Evolutionary conservation across 2,329 filamentous ascomycete species (phyloP).

Genomic region (Conoideocrella luteorostrata): DNA sequence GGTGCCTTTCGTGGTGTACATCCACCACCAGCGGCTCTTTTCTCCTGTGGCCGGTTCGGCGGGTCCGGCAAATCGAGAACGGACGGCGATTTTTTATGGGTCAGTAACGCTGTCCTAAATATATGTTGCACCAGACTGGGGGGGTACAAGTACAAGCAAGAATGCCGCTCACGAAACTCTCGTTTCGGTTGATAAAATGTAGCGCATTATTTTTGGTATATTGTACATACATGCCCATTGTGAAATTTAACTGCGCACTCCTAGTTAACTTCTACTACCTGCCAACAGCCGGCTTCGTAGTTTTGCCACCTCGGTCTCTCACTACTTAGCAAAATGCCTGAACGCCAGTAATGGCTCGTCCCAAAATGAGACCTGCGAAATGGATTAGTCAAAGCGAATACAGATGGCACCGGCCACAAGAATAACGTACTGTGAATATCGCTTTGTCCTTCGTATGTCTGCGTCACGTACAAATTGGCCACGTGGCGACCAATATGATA

Average conservation of each 20-base stretch:
- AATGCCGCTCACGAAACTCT: too few relatives aligned
- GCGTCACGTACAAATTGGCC: slow-evolving; percentile 91
- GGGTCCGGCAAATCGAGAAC: not conserved
- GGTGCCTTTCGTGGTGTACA: too few relatives aligned
- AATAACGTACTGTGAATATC: slow-evolving; percentile 81
- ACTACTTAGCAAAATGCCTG: slow-evolving; percentile 64
- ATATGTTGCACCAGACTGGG: too few relatives aligned
- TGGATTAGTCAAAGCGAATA: slow-evolving; percentile 1
- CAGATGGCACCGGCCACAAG: not conserved
- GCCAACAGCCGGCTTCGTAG: too few relatives aligned
- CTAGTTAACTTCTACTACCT: too few relatives aligned
- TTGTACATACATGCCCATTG: too few relatives aligned
- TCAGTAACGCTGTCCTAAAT: not conserved
- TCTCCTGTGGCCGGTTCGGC: too few relatives aligned
- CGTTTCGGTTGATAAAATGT: too few relatives aligned
- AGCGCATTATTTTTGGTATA: too few relatives aligned
- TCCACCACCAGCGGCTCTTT: too few relatives aligned
- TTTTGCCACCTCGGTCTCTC: not conserved
- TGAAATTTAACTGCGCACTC: too few relatives aligned
- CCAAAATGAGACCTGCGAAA: slow-evolving; percentile 58
- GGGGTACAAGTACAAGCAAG: too few relatives aligned
- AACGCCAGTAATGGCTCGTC: slow-evolving; percentile 64
- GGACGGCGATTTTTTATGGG: not conserved
- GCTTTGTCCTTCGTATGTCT: slow-evolving; percentile 97
- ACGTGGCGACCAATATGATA: slow-evolving; percentile 94